Conservation (phyloP, 768 basidiomycete species). For the Arthromyces matolae region DNA sequence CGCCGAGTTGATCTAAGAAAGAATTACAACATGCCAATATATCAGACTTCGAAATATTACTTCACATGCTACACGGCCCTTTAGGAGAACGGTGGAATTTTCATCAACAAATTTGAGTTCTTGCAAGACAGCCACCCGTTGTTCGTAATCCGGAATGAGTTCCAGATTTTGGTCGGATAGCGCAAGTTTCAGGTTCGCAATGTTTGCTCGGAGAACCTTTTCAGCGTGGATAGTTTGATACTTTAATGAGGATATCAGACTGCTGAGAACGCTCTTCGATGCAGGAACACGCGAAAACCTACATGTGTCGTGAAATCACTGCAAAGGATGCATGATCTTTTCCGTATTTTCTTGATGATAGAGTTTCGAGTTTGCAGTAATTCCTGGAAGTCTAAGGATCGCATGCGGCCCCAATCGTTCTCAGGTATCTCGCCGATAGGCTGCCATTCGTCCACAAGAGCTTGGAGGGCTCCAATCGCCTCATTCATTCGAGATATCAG, state of each 20-base stretch:
- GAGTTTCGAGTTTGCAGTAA: constrained; percentile 56
- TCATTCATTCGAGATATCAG: constrained; percentile 60
- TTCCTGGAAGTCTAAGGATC: constrained; percentile 91
- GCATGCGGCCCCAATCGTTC: constrained; percentile 79
- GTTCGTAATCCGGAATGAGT: constrained; percentile 95
- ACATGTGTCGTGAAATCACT: constrained; percentile 74
- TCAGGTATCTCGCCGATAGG: constrained; percentile 53
- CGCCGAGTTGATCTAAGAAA: constrained; percentile 89
- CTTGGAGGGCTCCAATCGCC: constrained; percentile 46
- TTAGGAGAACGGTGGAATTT: constrained; percentile 91
- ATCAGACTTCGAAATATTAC: constrained; percentile 34
- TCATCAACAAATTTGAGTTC: constrained; percentile 93
- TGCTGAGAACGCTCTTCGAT: constrained; percentile 4
- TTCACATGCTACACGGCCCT: constrained; percentile 98
- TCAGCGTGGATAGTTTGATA: constrained; percentile 73
- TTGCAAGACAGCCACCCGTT: constrained; percentile 85
- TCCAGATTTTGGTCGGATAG: constrained; percentile 97
- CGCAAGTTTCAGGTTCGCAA: constrained; percentile 74
- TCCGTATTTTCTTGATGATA: constrained; percentile 40
- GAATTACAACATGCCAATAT: constrained; percentile 1
- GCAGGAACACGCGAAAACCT: constrained; percentile 27
- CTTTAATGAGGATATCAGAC: constrained; percentile 43
- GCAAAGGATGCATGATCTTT: constrained; percentile 54
- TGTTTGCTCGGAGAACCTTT: constrained; percentile 68
- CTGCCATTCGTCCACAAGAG: constrained; percentile 56